A percentile compares a stretch with the other conserved stretches of the same genome.
phyloP scores from a whole-genome alignment of 2,329 filamentous ascomycete genomes.

The Meredithiella fracta region DNA sequence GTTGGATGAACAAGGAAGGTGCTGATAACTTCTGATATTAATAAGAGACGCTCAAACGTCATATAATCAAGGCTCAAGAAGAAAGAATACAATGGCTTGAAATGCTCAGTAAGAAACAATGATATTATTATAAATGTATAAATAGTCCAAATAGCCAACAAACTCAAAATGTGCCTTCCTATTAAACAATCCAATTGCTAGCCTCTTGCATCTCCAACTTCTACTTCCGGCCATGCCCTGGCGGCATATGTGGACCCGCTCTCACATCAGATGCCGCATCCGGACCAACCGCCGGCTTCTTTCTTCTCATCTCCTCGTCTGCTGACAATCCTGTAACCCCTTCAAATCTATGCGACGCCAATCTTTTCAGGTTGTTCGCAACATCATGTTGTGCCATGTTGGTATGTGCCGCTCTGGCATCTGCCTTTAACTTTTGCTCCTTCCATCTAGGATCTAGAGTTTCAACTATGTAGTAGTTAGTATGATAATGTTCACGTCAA shows the following conservation, averaged over 20 bases:
- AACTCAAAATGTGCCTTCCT: not conserved
- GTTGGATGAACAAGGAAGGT: too few relatives aligned
- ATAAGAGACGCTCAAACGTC: too few relatives aligned
- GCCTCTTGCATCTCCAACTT: not conserved
- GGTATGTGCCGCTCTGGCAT: constrained; percentile 67
- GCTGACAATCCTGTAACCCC: constrained; percentile 51
- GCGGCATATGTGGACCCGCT: constrained; percentile 11
- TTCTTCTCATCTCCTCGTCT: constrained; percentile 59
- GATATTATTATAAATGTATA: too few relatives aligned
- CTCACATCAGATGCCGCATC: constrained; percentile 8
- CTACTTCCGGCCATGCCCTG: not conserved
- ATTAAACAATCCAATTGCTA: not conserved
- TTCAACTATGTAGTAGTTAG: constrained; percentile 49
- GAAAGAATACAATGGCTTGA: too few relatives aligned
- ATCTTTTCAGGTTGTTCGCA: constrained; percentile 85
- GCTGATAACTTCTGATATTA: too few relatives aligned
- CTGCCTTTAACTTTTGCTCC: constrained; percentile 80
- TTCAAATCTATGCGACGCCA: constrained; percentile 82
- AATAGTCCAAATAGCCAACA: not conserved
- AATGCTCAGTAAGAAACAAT: too few relatives aligned
- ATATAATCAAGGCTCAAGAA: too few relatives aligned
- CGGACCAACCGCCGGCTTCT: constrained; percentile 40
- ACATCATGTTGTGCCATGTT: constrained; percentile 77
- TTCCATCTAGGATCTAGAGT: constrained; percentile 89
- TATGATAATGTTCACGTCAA: constrained; percentile 1